Evolutionary conservation across 1,139 yeast genomes (phyloP), one percentile per base, ranked within the genome.

Genomic region (Scheffersomyces segobiensis): DNA sequence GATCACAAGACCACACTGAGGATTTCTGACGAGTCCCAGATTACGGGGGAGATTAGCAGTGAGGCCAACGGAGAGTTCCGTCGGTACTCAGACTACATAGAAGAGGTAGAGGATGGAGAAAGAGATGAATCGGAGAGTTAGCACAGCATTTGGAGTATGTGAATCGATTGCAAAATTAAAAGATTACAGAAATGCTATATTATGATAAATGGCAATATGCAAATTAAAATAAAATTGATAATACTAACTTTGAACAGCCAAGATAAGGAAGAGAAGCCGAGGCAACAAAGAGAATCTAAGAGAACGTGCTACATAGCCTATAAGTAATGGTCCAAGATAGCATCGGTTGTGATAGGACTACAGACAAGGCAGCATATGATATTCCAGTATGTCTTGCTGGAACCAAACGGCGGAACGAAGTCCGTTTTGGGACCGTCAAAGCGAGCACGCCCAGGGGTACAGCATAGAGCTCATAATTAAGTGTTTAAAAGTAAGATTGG

Each of bases 1-100:
- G 73, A 60, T 52, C 63, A 59, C 58, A 50, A 17, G 53, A 50
- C 50, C 20, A 20, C 18, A 12, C 24, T 24, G 17, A 24, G 50
- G 24, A 24, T 48, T 20, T 7, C 19, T 48, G 50, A 48, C 24
- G 50, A 48, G 14, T 14, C 50, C n/a, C 50, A 48, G 50, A 21
- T 21, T n/a, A 14, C n/a, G 17, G 50, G 50, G 24, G 50, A 19
- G 17, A 7, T 48, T 10, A 48, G 24, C 50, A 48, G 17, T n/a
- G 50, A 48, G 17, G 50, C 24, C 10, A 24, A 48, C 8, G 50
- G 46, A 26, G 46, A 14, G n/a, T 48, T 48, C 26, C 18, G 50
- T 21, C 21, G 50, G 47, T 47, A 39, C 21, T 52, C 48, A 4
- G 39, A 32, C 26, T 48, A 48, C 19, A 20, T 20, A 7, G 50